Evolutionary conservation across 495 filamentous ascomycete genomes (phyloP), one percentile per base, ranked within the genome.

Genomic region (Podospora sp.): DNA sequence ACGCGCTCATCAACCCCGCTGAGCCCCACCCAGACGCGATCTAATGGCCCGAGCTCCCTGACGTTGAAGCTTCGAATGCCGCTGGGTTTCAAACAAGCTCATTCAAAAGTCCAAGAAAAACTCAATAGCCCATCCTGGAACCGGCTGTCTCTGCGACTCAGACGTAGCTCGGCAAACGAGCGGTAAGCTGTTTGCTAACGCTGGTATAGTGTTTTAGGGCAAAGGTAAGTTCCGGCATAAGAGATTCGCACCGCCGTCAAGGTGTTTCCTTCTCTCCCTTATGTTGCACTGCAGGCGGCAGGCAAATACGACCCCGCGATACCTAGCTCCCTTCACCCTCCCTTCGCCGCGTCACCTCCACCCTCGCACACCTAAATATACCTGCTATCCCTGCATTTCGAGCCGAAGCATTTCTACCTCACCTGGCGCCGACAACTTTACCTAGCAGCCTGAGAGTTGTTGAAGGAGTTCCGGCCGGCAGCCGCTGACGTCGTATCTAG

Each of bases 11-110:
- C 46, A 16, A 36, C 50, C 65, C 60, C 51, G 56, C 51, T 55
- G 57, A 65, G 61, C 65, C 52, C 52, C 52, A 55, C 65, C 68
- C 70, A 62, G 61, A 55, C 65, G 63, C 65, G 68, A 70, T 72
- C 70, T 8, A 27, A 8, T 67, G 66, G 69, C 56, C 63, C 60
- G 67, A 71, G 67, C 66, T 55, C n/a, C 52, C 14, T 14, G 12
- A 46, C 40, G 40, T 46, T 46, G 40, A 46, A 46, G 40, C 40
- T 71, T 22, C 58, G 36, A 58, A 24, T 20, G 4, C 9, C 55
- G 2, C 55, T 20, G 26, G 12, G 40, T 46, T 46, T 12, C 11
- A 2, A 46, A 11, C 40, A 46, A 14, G 40, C 40, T 46, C 14
- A 18, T 46, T 46, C 11, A 18, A 46, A 14, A 14, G 5, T 46